These are phyloP conservation scores for Wickerhamomyces rabaulensis DNA, from an alignment of 805 yeast species.

Conservation along the genomic window DNA sequence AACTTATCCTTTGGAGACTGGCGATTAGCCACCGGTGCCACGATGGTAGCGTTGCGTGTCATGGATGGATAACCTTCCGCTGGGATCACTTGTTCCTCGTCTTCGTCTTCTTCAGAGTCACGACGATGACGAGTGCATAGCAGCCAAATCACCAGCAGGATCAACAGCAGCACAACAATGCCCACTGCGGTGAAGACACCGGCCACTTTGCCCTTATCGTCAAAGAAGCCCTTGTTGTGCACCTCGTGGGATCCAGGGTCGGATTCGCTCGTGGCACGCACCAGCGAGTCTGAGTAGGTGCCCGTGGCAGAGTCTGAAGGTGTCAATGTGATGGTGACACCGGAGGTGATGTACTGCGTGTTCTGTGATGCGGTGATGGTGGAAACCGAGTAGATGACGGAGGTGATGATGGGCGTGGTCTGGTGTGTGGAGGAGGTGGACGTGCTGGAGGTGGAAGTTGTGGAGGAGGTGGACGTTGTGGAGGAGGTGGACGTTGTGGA, in stretches of 20 bases:
- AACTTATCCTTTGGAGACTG: not conserved
- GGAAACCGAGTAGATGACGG: constrained; percentile 6
- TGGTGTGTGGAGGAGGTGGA: constrained; percentile 4
- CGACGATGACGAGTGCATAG: not conserved
- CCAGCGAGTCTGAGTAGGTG: not conserved
- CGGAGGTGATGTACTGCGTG: constrained; percentile 8
- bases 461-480: constrained; percentile 5
- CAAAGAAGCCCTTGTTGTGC: constrained; percentile 45
- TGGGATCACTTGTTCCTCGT: constrained; percentile 9
- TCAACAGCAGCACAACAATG: constrained; percentile 42
- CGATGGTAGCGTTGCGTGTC: not conserved
- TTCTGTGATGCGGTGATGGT: constrained; percentile 4
- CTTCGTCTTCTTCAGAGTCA: constrained; percentile 5
- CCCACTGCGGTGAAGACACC: constrained; percentile 84
- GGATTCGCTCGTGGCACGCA: not conserved
- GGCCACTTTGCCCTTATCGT: constrained; percentile 71
- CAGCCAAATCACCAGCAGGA: constrained; percentile 36
- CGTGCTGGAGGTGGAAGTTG: constrained; percentile 5
- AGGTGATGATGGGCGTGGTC: constrained; percentile 5
- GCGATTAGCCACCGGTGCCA: not conserved
- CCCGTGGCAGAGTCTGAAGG: constrained; percentile 7
- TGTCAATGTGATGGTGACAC: constrained; percentile 5
- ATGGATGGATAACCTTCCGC: constrained; percentile 2
- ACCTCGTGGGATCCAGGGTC: not conserved
- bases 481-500: constrained; percentile 6